Base-by-base conservation (phyloP, 1,284 basidiomycete species). In the Leccinum fuscescens region DNA sequence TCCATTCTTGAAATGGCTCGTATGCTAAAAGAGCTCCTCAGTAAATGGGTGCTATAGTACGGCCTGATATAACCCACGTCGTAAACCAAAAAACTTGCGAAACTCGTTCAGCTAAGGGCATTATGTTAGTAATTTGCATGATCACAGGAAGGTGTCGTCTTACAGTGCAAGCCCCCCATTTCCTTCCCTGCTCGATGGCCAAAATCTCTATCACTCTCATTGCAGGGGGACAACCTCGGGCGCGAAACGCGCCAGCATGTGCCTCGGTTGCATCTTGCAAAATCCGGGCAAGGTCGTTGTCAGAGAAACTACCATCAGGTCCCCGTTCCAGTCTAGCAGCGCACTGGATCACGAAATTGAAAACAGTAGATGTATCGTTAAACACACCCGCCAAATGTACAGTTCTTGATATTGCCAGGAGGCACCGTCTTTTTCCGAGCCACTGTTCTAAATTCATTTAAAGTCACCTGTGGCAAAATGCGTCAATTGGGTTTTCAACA, bases 161-260 rank as follows among this genome's bases (percentile, higher is more conserved):
- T 61, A 87, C 85, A 29, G 92, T 88, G 72, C 91, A 93, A 33
- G 83, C 79, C 33, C 88, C 87, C 90, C 92, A 94, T 27, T 71
- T 75, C 61, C 91, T 78, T 22, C 84, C 82, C 71, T 90, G 88
- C 66, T 84, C 78, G 50, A 93, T 90, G 4, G 84, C 83, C 71
- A 93, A 77, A 14, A 92, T 79, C 71, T 93, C 92, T 55, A 93
- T 81, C 44, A 90, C 77, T 37, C 84, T 82, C 67, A 94, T 77
- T 35, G 80, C 83, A 53, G 81, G 81, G 0, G 92, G 92, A 54
- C 83, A 86, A 22, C 89, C 86, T 12, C 88, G 81, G n/a, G 92
- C 93, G 61, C 82, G 80, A 77, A 88, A 94, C 4, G 91, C 85
- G 31, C 83, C 84, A 1, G 93, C 90, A 1, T 81, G 76, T 59